Evolutionary conservation across 1,284 basidiomycete genomes (phyloP).

Genomic region (Heterobasidion occidentale): DNA sequence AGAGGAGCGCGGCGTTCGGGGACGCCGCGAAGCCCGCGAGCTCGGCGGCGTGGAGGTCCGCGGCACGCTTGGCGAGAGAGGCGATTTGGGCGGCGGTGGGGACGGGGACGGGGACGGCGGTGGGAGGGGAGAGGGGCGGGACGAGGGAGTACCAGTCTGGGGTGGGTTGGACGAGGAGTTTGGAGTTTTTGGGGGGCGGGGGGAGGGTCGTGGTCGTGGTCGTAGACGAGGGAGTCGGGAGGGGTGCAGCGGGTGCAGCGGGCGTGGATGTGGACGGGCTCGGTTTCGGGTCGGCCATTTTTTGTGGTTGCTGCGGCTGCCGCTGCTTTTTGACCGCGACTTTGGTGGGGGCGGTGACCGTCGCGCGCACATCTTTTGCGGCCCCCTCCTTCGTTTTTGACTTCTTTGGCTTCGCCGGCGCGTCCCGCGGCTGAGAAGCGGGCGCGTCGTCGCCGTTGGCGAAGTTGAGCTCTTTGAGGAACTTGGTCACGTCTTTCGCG

Average conservation of each 20-base stretch:
- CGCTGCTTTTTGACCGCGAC: conserved; percentile 8
- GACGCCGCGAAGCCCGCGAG: conserved; percentile 35
- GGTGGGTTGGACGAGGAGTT: conserved; percentile 36
- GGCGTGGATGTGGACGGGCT: background rate
- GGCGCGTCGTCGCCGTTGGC: conserved; percentile 22
- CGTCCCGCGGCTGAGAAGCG: background rate
- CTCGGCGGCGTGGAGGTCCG: conserved; percentile 43
- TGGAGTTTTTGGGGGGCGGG: conserved; percentile 2
- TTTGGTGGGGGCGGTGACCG: background rate
- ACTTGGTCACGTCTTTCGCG: conserved; percentile 47
- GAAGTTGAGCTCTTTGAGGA: conserved; percentile 46
- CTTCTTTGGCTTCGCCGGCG: background rate
- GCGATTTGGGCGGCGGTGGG: conserved; percentile 37
- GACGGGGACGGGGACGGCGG: conserved; percentile 17
- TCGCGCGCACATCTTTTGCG: background rate
- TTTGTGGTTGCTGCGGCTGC: conserved; percentile 9
- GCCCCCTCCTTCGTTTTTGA: conserved; percentile 10
- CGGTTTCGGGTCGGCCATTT: background rate
- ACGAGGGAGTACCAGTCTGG: conserved; percentile 55
- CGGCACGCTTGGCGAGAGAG: conserved; percentile 40
- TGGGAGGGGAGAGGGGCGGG: conserved; percentile 18
- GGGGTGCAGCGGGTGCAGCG: background rate
- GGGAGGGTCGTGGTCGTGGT: background rate
- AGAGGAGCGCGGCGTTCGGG: conserved; percentile 28
- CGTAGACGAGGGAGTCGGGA: background rate